phyloP scores from a whole-genome alignment of 1,284 basidiomycete species.

The Waitea zeae region DNA sequence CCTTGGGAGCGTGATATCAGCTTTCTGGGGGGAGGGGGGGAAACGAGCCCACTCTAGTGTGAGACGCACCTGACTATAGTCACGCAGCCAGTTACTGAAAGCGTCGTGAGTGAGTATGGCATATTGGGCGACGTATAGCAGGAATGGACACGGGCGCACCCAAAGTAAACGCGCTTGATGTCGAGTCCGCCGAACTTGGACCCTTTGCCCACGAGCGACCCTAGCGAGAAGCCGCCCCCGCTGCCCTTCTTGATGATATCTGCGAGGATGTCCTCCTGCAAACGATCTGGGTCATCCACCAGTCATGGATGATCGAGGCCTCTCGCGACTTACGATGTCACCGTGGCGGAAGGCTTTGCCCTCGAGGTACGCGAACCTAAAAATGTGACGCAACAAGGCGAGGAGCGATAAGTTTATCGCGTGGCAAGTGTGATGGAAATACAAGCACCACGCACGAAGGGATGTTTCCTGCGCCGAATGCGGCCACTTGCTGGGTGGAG shows the following conservation, averaged over 20 bases:
- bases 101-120: constrained; percentile 1
- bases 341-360: constrained; percentile 74
- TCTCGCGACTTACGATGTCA: constrained; percentile 72
- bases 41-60: too few species aligned
- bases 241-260: constrained; percentile 46
- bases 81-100: constrained; percentile 65
- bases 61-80: constrained; percentile 51
- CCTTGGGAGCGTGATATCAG: constrained; percentile 22
- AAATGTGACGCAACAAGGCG: constrained; percentile 2
- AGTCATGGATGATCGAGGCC: constrained; percentile 10
- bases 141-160: constrained; percentile 21
- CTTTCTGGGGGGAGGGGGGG: background rate
- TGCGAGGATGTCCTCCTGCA: constrained; percentile 49
- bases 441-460: constrained; percentile 31
- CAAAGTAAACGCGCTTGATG: constrained; percentile 64
- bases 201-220: constrained; percentile 38
- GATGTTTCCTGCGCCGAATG: constrained; percentile 66
- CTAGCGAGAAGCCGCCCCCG: constrained; percentile 42
- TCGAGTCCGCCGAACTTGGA: constrained; percentile 60
- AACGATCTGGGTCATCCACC: background rate
- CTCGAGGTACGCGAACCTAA: constrained; percentile 55
- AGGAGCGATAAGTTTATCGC: too few species aligned
- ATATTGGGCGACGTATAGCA: too few species aligned
- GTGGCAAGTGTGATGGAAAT: constrained; percentile 1
- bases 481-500: constrained; percentile 37